These are phyloP conservation scores for Colletotrichum godetiae DNA, from an alignment of 2,329 filamentous ascomycete species.

Conservation along the genomic window DNA sequence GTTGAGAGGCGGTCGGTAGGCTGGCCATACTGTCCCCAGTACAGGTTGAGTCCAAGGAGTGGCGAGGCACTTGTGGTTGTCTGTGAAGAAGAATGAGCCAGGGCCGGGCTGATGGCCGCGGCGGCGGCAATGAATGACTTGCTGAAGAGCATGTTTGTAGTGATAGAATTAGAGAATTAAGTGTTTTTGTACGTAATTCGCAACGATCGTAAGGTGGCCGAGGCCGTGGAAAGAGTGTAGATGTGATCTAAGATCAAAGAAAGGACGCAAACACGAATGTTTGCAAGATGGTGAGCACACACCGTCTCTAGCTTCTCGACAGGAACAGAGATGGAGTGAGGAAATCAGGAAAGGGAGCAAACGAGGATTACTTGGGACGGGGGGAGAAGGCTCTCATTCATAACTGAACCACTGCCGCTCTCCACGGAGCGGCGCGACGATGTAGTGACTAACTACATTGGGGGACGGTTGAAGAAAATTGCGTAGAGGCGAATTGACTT, in stretches of 20 bases:
- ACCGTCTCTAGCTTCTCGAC: slow-evolving; percentile 35
- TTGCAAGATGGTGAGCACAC: slow-evolving; percentile 32
- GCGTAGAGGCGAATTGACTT: not conserved
- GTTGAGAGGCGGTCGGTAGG: slow-evolving; percentile 43
- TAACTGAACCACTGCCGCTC: not conserved
- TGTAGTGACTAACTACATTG: slow-evolving; percentile 20
- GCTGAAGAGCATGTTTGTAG: slow-evolving; percentile 37
- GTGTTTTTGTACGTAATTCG: slow-evolving; percentile 1
- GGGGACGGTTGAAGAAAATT: not conserved
- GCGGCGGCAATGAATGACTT: slow-evolving; percentile 42
- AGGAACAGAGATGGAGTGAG: slow-evolving; percentile 19
- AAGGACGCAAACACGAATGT: slow-evolving; percentile 43
- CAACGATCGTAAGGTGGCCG: slow-evolving; percentile 49
- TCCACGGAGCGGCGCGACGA: not conserved
- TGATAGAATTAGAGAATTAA: slow-evolving; percentile 34
- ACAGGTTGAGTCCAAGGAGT: slow-evolving; percentile 50
- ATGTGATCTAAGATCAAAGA: slow-evolving; percentile 48
- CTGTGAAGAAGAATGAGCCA: slow-evolving; percentile 17
- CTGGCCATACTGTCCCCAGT: slow-evolving; percentile 52
- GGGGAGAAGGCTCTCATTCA: slow-evolving; percentile 8
- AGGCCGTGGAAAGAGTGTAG: slow-evolving; percentile 47
- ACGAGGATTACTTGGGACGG: not conserved
- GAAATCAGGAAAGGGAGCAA: not conserved
- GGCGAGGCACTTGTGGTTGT: slow-evolving; percentile 22
- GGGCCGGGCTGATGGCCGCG: slow-evolving; percentile 36